Base-by-base conservation (phyloP, 768 basidiomycete species). In the Pisolithus orientalis region DNA sequence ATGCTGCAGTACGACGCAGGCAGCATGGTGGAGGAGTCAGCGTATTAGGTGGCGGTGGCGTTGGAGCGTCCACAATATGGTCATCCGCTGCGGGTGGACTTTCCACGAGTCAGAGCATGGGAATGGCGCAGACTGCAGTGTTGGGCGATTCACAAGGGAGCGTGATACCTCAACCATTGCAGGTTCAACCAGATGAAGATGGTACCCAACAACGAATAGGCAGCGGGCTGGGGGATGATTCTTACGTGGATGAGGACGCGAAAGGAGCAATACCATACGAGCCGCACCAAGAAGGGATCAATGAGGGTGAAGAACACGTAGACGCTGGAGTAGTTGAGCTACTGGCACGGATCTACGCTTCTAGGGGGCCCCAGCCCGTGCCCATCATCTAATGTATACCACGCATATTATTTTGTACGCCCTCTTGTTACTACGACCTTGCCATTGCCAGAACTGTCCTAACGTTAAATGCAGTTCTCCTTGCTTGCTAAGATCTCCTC, bases 281-380 rank as follows among this genome's bases (percentile, higher is more conserved):
- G 40, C 65, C 67, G 47, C 71, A 76, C 44, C 78, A 77, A 47
- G 75, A 74, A 13, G 79, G 78, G 14, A 63, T 62, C 14, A 76
- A 85, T 43, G 83, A 83, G 10, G 87, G 84, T 5, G 85, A 85
- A 25, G 74, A 69, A 17, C 61, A 87, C 56, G 82, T 82, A 61
- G 90, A 94, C 67, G 89, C 80, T 0, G 93, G 94, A 16, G 85
- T 96, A 57, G 70, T 95, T 55, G 90, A 89, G 21, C 63, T 96
- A 56, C 65, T 96, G 60, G 86, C 90, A 40, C 86, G 94, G 73
- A 94, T 96, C 47, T 92, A 94, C 67, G 82, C 79, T 44, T 74
- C 78, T 59, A 75, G 72, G 55, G 80, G 57, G 1, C 54, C 82
- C 44, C 77, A 75, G 52, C 75, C 76, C 50, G 69, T 73, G 5